These are phyloP conservation scores for Alternaria longipes DNA, from an alignment of 2,329 filamentous ascomycete species.

Conservation along the genomic window DNA sequence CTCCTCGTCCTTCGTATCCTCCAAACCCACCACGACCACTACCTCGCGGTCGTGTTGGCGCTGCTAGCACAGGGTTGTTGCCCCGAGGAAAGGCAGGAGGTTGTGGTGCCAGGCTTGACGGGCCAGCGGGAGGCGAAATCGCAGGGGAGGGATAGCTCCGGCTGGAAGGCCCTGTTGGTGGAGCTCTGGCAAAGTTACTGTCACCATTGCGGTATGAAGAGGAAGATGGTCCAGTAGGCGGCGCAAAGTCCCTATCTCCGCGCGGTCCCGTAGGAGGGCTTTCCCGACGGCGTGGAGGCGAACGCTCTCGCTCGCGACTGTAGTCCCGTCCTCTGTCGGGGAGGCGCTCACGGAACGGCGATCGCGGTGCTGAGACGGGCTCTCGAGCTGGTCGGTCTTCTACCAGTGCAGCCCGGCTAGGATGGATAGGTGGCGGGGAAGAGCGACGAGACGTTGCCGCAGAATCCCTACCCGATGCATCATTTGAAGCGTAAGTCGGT, in stretches of 20 bases:
- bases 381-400: constrained; percentile 38
- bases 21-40: constrained; percentile 53
- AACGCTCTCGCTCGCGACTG: constrained; percentile 30
- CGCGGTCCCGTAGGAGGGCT: constrained; percentile 49
- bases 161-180: constrained; percentile 52
- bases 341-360: constrained; percentile 49
- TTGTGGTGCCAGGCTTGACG: constrained; percentile 40
- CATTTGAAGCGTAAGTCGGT: constrained; percentile 53
- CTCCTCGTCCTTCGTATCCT: constrained; percentile 47
- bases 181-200: constrained; percentile 45
- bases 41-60: constrained; percentile 52
- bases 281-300: constrained; percentile 51
- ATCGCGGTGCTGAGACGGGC: constrained; percentile 44
- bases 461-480: constrained; percentile 64
- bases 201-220: constrained; percentile 50
- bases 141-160: constrained; percentile 49
- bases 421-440: constrained; percentile 65
- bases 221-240: constrained; percentile 48
- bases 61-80: constrained; percentile 50
- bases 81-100: constrained; percentile 48
- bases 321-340: constrained; percentile 39
- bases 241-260: constrained; percentile 48
- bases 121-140: constrained; percentile 53
- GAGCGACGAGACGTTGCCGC: constrained; percentile 67
- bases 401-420: constrained; percentile 60